Evolutionary conservation across 352 stramenopile species (phyloP).

Genomic region (Phytophthora uliginosa): DNA sequence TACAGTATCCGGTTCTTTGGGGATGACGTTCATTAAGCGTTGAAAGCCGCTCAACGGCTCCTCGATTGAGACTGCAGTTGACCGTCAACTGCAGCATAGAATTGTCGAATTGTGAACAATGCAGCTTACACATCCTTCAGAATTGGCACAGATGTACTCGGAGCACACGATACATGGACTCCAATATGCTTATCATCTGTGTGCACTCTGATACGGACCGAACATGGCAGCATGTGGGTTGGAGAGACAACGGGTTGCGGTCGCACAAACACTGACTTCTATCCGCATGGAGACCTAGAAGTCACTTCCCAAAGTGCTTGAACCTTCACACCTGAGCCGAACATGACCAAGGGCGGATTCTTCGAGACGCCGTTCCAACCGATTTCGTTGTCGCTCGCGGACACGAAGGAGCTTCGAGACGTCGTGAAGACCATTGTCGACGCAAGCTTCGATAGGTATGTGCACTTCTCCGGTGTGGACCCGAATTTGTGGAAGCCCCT

Average conservation of each 20-base stretch:
- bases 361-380: conserved; percentile 29
- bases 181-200: background rate
- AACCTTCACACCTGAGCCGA: background rate
- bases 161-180: conserved; percentile 14
- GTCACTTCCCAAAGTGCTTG: background rate
- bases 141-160: conserved; percentile 20
- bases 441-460: conserved; percentile 39
- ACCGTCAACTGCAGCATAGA: background rate
- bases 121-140: conserved; percentile 17
- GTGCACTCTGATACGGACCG: background rate
- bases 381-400: conserved; percentile 18
- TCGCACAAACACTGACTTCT: background rate
- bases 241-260: background rate
- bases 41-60: background rate
- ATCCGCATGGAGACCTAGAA: background rate
- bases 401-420: conserved; percentile 20
- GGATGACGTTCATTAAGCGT: background rate
- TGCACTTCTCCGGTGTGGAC: conserved; percentile 15
- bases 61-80: background rate
- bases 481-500: conserved; percentile 21
- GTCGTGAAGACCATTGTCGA: conserved; percentile 32
- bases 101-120: conserved; percentile 2
- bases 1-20: background rate
- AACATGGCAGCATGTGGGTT: background rate
- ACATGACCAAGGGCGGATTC: background rate